phyloP scores from a whole-genome alignment of 495 filamentous ascomycete species.

The Pseudevernia furfuracea region DNA sequence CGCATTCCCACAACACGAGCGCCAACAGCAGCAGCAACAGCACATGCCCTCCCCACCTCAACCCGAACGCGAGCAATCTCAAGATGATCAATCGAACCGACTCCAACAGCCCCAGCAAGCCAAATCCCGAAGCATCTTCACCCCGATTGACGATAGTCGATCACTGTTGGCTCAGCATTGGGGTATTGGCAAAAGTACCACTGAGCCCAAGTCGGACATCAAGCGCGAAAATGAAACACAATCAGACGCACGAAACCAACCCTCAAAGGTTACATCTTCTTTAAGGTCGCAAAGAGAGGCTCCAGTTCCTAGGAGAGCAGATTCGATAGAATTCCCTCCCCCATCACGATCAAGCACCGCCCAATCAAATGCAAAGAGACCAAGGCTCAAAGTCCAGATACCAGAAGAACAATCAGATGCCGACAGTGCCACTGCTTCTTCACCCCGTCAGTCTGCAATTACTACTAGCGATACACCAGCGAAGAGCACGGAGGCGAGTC shows the following conservation, averaged over 20 bases:
- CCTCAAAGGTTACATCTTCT: constrained; percentile 35
- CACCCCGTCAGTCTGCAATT: constrained; percentile 59
- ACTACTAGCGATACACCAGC: constrained; percentile 40
- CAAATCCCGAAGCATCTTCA: constrained; percentile 90
- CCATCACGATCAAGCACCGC: constrained; percentile 68
- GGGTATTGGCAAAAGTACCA: constrained; percentile 47
- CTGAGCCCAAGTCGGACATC: constrained; percentile 38
- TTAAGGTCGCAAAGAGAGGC: constrained; percentile 39
- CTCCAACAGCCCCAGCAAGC: constrained; percentile 64
- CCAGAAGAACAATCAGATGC: constrained; percentile 80
- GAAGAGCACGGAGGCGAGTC: constrained; percentile 46
- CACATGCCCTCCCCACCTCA: constrained; percentile 36
- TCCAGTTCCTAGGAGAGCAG: constrained; percentile 40
- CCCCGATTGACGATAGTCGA: constrained; percentile 86
- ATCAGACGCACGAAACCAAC: constrained; percentile 33
- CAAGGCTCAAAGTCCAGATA: constrained; percentile 86
- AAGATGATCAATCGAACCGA: constrained; percentile 45
- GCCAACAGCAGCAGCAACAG: constrained; percentile 30
- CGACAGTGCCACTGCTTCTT: constrained; percentile 69
- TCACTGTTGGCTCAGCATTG: constrained; percentile 85
- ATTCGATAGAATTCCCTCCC: constrained; percentile 57
- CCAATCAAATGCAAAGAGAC: constrained; percentile 56
- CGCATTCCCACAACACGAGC: constrained; percentile 39
- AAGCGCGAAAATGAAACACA: constrained; percentile 36
- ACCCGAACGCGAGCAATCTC: constrained; percentile 31